Conservation (phyloP, 805 yeast genomes). For the Wickerhamomyces canadensis region DNA sequence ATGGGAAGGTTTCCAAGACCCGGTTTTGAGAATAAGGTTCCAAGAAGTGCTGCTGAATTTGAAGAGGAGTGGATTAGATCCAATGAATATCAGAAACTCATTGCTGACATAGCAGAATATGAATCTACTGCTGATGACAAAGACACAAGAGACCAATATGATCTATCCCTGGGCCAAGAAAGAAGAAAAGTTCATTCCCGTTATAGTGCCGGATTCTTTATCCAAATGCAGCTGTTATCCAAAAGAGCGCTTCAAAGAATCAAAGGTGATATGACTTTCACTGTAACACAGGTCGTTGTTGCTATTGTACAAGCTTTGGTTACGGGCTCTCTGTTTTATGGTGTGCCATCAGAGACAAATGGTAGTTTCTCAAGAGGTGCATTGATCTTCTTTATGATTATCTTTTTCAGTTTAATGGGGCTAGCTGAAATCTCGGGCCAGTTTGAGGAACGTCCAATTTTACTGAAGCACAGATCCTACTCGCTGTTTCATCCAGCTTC, state of each 20-base stretch:
- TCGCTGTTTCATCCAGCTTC: slow-evolving; percentile 72
- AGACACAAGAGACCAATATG: slow-evolving; percentile 29
- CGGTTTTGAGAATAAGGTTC: slow-evolving; percentile 50
- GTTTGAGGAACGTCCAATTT: slow-evolving; percentile 50
- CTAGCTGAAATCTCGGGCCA: slow-evolving; percentile 41
- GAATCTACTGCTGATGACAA: slow-evolving; percentile 25
- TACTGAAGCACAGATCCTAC: slow-evolving; percentile 66
- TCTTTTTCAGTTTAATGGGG: slow-evolving; percentile 47
- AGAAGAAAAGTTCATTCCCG: slow-evolving; percentile 24
- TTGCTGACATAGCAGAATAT: slow-evolving; percentile 40
- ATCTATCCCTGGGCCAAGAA: slow-evolving; percentile 24
- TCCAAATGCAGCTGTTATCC: slow-evolving; percentile 46
- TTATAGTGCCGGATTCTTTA: slow-evolving; percentile 25
- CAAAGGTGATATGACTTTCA: slow-evolving; percentile 52
- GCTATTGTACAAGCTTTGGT: slow-evolving; percentile 47
- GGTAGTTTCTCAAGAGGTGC: slow-evolving; percentile 67
- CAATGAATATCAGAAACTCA: slow-evolving; percentile 32
- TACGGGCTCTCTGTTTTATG: slow-evolving; percentile 55
- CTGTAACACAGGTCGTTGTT: slow-evolving; percentile 22
- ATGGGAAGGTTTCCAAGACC: slow-evolving; percentile 44
- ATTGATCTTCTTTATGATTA: slow-evolving; percentile 50
- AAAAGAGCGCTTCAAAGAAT: slow-evolving; percentile 50
- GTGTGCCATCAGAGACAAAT: slow-evolving; percentile 40
- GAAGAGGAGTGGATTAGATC: slow-evolving; percentile 52
- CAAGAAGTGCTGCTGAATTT: slow-evolving; percentile 60